Conservation (phyloP, 768 basidiomycete species). For the Leccinum uliginosum region DNA sequence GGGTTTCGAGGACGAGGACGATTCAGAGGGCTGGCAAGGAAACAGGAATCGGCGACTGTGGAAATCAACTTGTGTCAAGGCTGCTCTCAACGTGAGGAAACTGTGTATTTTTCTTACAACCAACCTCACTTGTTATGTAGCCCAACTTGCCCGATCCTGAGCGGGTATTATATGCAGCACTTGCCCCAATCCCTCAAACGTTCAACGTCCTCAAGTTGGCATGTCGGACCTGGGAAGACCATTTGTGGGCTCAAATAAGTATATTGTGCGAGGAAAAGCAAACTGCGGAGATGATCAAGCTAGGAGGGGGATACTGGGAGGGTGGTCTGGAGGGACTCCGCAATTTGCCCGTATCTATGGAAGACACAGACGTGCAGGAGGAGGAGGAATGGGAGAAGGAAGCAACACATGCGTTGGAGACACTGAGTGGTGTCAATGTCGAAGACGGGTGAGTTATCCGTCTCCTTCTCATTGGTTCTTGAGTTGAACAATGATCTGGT, state of each 20-base stretch:
- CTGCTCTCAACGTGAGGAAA: conserved; percentile 64
- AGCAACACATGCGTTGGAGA: conserved; percentile 52
- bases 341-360: conserved; percentile 29
- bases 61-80: conserved; percentile 80
- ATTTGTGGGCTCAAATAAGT: conserved; percentile 87
- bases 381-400: conserved; percentile 66
- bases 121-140: conserved; percentile 30
- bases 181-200: conserved; percentile 70
- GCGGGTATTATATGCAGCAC: conserved; percentile 82
- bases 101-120: background rate
- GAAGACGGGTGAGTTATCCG: conserved; percentile 54
- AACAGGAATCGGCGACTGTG: conserved; percentile 77
- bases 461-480: background rate
- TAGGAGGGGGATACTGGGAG: conserved; percentile 81
- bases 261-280: conserved; percentile 79
- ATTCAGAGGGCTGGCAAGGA: conserved; percentile 58
- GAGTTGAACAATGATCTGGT: conserved; percentile 3
- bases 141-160: conserved; percentile 63
- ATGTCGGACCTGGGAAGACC: conserved; percentile 91
- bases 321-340: conserved; percentile 47
- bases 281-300: conserved; percentile 58
- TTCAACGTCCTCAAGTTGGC: conserved; percentile 61
- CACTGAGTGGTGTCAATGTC: conserved; percentile 52
- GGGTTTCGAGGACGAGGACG: conserved; percentile 39
- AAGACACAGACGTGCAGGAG: conserved; percentile 33